These are phyloP conservation scores for Aphanocladium album DNA, from an alignment of 2,329 filamentous ascomycete species.

Conservation along the genomic window DNA sequence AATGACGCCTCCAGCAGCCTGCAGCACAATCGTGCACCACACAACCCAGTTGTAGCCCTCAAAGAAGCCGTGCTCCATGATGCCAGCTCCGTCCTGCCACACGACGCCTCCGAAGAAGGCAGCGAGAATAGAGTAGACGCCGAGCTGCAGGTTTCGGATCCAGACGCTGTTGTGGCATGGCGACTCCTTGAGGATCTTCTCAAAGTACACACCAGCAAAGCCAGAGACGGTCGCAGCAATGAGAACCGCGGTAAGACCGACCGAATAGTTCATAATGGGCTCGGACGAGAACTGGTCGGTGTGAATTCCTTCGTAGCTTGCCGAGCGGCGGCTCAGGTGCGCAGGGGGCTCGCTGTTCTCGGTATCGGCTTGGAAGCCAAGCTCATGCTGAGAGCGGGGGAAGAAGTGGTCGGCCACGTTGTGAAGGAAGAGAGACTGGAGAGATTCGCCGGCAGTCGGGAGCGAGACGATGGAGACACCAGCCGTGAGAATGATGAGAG, in stretches of 20 bases:
- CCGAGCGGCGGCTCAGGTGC: constrained; percentile 59
- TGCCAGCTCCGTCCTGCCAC: constrained; percentile 79
- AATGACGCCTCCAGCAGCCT: constrained; percentile 80
- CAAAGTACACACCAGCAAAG: constrained; percentile 79
- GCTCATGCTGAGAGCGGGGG: constrained; percentile 72
- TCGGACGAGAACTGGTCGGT: constrained; percentile 48
- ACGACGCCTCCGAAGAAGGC: constrained; percentile 81
- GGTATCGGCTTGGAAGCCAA: constrained; percentile 48
- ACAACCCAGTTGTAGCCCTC: constrained; percentile 91
- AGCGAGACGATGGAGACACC: constrained; percentile 85
- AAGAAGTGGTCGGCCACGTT: constrained; percentile 65
- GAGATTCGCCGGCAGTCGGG: constrained; percentile 53
- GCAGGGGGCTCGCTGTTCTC: constrained; percentile 26
- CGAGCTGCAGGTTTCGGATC: constrained; percentile 91
- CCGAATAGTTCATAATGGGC: constrained; percentile 64
- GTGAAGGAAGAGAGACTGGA: constrained; percentile 56
- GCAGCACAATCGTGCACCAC: constrained; percentile 77
- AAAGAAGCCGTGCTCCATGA: constrained; percentile 84
- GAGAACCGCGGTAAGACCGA: constrained; percentile 75
- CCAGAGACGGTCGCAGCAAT: constrained; percentile 76
- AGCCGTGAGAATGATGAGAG: constrained; percentile 70
- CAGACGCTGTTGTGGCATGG: constrained; percentile 72
- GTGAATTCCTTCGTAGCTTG: constrained; percentile 85
- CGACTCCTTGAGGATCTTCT: constrained; percentile 90
- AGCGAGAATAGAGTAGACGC: constrained; percentile 89